Base-by-base conservation (phyloP, 2,329 filamentous ascomycete species). In the Ceratocystis papillata region DNA sequence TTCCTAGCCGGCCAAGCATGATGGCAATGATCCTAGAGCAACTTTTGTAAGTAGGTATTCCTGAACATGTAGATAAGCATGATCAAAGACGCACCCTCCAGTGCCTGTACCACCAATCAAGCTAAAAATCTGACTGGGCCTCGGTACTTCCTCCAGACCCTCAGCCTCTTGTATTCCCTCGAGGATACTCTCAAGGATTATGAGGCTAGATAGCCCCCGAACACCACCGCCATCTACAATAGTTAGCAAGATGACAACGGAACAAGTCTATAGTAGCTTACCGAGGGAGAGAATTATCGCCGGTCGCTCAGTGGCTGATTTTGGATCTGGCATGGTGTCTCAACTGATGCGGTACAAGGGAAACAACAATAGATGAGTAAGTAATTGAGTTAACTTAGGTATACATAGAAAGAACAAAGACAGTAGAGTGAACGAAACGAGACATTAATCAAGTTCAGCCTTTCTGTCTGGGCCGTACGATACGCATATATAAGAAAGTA, bases 51-150 rank as follows among this genome's bases (percentile, higher is more conserved):
- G 15, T 17, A 33, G 22, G n/a, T 1, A 2, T n/a, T 53, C 15
- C 7, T 48, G 20, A 5, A 5, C 0, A 17, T 75, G 2, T n/a
- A 15, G 65, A 7, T 12, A 53, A 20, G 17, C 10, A 41, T 1
- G 10, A 41, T 28, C 4, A 8, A 33, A 12, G n/a, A 30, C 66
- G 22, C 62, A 72, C 71, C 71, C 71, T 50, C 72, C 71, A 1
- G 72, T 73, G 63, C 72, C 72, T 28, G 72, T 73, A 20, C 72
- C 72, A 50, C 71, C 72, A 55, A 33, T 33, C 30, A 73, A 64
- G 25, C 73, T 69, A 65, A 73, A 74, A 25, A 69, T 65, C 25
- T 73, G 71, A 48, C 70, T 70, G 22, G 72, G 72, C 48, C 50
- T 68, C 5, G 71, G 72, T 2, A 69, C 37, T 28, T 70, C 44